Evolutionary conservation across 2,329 filamentous ascomycete species (phyloP), one percentile per base, ranked within the genome.

Genomic region (Nemania bipapillata): DNA sequence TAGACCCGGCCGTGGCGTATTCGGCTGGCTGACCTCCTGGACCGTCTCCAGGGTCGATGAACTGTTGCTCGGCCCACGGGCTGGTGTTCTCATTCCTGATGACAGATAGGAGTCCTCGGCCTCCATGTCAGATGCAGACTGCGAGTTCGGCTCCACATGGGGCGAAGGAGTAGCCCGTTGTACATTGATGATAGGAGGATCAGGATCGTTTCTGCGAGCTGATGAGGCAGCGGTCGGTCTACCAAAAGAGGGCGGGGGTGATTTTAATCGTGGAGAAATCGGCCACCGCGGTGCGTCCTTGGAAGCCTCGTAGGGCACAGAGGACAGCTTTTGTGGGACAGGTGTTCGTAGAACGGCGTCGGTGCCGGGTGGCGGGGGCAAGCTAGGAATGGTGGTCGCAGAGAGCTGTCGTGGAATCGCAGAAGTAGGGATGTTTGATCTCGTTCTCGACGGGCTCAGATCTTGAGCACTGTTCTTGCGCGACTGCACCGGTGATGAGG

Each of bases 21-120:
- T 90, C 50, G 91, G 89, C 68, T 93, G 87, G 81, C 93, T 96
- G 62, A 91, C 90, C 84, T 97, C 95, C 78, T 97, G 92, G 17
- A 98, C 95, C 0, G 96, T 97, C 81, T 97, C 95, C 65, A 97
- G 83, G 55, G 88, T 88, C 56, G 90, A 86, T 40, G 83, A 86
- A 59, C 85, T 86, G 65, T 85, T 86, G 77, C 85, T 89, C 60
- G 86, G 84, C 68, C 86, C 87, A 72, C 90, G 86, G 37, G 84
- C 86, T 24, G 89, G 88, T 20, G 89, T 88, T 77, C 86, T 83
- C 81, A 87, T 83, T 57, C 88, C 88, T 22, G 86, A 81, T 52
- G 81, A 80, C n/a, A 81, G 74, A 45, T 83, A 79, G 11, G 77
- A 71, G 45, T 89, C 87, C 72, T 89, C 87, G 63, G 79, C 80